Conservation (phyloP, 805 yeast species). For the Kazachstania africana region DNA sequence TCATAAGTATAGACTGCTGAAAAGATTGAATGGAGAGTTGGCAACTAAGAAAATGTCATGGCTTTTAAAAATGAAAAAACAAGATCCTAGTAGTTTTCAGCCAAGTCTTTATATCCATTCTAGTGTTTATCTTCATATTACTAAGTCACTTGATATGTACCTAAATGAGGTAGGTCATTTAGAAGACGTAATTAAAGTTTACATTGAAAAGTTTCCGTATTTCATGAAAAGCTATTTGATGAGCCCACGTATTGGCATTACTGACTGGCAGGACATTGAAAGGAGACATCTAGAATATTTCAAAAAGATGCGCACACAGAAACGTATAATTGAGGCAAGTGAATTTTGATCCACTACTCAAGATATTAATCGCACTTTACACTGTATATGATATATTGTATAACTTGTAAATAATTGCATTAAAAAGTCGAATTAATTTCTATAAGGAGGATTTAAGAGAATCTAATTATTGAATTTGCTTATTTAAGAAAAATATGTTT, state of each 20-base stretch:
- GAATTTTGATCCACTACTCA: too few relatives aligned
- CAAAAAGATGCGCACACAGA: slow-evolving; percentile 8
- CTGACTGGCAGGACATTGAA: slow-evolving; percentile 17
- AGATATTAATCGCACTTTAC: too few relatives aligned
- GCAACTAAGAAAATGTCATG: slow-evolving; percentile 10
- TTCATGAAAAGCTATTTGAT: slow-evolving; percentile 24
- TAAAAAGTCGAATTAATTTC: too few relatives aligned
- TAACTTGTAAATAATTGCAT: too few relatives aligned
- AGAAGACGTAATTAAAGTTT: slow-evolving; percentile 8
- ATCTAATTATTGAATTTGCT: too few relatives aligned
- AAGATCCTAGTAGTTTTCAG: slow-evolving; percentile 9
- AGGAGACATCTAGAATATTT: slow-evolving; percentile 8
- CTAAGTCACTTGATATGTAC: slow-evolving; percentile 17
- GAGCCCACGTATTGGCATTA: slow-evolving; percentile 13
- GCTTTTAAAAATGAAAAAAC: slow-evolving; percentile 13
- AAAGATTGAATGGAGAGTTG: slow-evolving; percentile 5
- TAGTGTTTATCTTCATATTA: slow-evolving; percentile 7
- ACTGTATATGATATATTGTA: too few relatives aligned
- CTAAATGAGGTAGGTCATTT: slow-evolving; percentile 10
- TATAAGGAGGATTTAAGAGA: too few relatives aligned
- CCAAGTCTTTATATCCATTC: slow-evolving; percentile 23
- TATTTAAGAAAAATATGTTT: too few relatives aligned
- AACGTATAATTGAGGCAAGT: slow-evolving; percentile 2
- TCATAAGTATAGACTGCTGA: slow-evolving; percentile 17
- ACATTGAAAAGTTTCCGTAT: slow-evolving; percentile 21